Evolutionary conservation across 768 basidiomycete species (phyloP).

Genomic region (Lactarius hatsudake): DNA sequence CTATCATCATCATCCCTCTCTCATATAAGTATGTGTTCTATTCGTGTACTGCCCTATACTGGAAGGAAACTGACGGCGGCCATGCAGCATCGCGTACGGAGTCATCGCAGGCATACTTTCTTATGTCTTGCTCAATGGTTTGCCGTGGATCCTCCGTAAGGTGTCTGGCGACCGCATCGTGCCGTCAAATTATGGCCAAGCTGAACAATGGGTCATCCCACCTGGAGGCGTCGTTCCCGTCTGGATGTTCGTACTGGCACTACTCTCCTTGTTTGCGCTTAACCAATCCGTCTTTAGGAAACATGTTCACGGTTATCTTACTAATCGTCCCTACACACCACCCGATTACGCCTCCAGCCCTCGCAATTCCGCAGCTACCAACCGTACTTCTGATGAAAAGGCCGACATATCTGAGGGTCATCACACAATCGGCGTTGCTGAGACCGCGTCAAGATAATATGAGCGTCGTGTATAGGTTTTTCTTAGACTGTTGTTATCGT

Average conservation of each 20-base stretch:
- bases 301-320: conserved; percentile 7
- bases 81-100: conserved; percentile 76
- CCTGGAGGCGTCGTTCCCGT: conserved; percentile 63
- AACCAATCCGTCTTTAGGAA: conserved; percentile 1
- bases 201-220: conserved; percentile 71
- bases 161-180: conserved; percentile 51
- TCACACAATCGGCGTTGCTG: neutral
- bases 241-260: conserved; percentile 51
- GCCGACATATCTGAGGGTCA: neutral
- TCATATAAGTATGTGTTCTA: conserved; percentile 60
- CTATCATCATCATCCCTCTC: conserved; percentile 73
- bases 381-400: neutral
- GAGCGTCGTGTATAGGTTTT: neutral
- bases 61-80: conserved; percentile 15
- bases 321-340: neutral
- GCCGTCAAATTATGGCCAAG: conserved; percentile 59
- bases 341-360: neutral
- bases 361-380: neutral
- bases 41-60: neutral
- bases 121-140: conserved; percentile 70
- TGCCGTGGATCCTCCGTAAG: conserved; percentile 56
- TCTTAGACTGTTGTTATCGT: neutral
- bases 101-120: conserved; percentile 75
- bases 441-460: neutral
- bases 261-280: neutral